A percentile compares a stretch with the other conserved stretches of the same genome.
These are phyloP conservation scores for Xylaria intraflava DNA, from an alignment of 495 filamentous ascomycete genomes.

Conservation along the genomic window DNA sequence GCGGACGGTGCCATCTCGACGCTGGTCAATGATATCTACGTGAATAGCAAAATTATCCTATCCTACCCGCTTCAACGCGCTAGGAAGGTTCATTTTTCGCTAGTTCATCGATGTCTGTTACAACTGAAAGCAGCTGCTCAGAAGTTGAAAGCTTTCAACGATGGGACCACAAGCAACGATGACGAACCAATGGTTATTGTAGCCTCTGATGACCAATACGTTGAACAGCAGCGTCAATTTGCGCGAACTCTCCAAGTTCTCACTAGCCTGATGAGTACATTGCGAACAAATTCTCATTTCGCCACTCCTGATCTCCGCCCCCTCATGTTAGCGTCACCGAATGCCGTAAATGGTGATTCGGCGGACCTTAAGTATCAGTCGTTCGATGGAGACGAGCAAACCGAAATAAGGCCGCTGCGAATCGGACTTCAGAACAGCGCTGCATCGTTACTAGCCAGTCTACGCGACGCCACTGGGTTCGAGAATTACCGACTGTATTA, in stretches of 20 bases:
- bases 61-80: slow-evolving; percentile 39
- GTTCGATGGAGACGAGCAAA: slow-evolving; percentile 53
- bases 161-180: slow-evolving; percentile 36
- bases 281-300: slow-evolving; percentile 44
- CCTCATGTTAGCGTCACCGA: slow-evolving; percentile 33
- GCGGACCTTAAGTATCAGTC: slow-evolving; percentile 67
- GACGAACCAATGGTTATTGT: slow-evolving; percentile 47
- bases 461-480: slow-evolving; percentile 64
- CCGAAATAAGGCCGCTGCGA: slow-evolving; percentile 49
- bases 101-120: slow-evolving; percentile 70
- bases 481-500: slow-evolving; percentile 55
- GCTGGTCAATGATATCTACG: slow-evolving; percentile 64
- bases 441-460: slow-evolving; percentile 55
- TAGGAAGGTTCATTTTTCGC: slow-evolving; percentile 61
- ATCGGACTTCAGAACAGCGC: slow-evolving; percentile 67
- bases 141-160: slow-evolving; percentile 45
- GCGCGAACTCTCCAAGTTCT: slow-evolving; percentile 55
- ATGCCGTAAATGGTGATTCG: slow-evolving; percentile 47
- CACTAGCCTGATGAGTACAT: slow-evolving; percentile 39
- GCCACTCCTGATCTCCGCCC: slow-evolving; percentile 42
- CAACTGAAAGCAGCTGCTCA: slow-evolving; percentile 66
- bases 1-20: slow-evolving; percentile 60
- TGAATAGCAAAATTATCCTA: slow-evolving; percentile 46
- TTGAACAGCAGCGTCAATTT: slow-evolving; percentile 54
- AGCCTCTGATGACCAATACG: slow-evolving; percentile 35